Percentiles rank a stretch among this genome's conserved stretches.
Conservation (phyloP, 2,329 filamentous ascomycete genomes). For the Capronia coronata region DNA sequence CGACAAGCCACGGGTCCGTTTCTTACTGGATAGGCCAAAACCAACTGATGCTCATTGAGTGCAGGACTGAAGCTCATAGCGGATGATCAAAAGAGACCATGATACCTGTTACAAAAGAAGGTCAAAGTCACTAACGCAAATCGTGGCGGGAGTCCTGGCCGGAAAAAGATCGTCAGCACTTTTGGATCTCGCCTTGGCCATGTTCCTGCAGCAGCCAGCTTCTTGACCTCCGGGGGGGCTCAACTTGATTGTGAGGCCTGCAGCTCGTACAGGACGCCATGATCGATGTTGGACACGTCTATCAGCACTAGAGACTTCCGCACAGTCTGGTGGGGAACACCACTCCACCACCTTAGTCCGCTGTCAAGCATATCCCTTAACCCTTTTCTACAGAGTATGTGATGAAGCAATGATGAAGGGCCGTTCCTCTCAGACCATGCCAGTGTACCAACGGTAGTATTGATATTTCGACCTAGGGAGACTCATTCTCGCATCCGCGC, state of each 20-base stretch:
- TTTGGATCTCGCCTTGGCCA: slow-evolving; percentile 12
- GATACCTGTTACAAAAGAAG: slow-evolving; percentile 5
- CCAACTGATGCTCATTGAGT: slow-evolving; percentile 3
- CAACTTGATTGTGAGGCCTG: slow-evolving; percentile 8
- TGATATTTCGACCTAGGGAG: slow-evolving; percentile 13
- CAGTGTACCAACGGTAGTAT: neutral
- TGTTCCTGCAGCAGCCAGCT: slow-evolving; percentile 25
- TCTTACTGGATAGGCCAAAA: slow-evolving; percentile 7
- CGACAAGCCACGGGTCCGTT: slow-evolving; percentile 5
- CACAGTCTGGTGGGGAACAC: neutral
- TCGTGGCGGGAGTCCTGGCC: too few relatives aligned
- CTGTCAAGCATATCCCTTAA: neutral
- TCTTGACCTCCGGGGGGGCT: slow-evolving; percentile 13
- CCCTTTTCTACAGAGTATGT: too few relatives aligned
- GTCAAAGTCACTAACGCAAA: slow-evolving; percentile 15
- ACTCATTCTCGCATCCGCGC: slow-evolving; percentile 13
- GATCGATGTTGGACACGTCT: neutral
- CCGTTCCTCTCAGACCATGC: slow-evolving; percentile 2
- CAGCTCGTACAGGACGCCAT: slow-evolving; percentile 10
- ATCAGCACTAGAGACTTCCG: neutral
- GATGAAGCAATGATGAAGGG: neutral
- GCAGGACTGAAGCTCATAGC: slow-evolving; percentile 2
- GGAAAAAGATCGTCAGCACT: slow-evolving; percentile 21
- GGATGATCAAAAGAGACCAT: slow-evolving; percentile 10
- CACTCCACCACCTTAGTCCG: neutral